Evolutionary conservation across 768 basidiomycete genomes (phyloP), one percentile per base, ranked within the genome.

Genomic region (Asterophora lycoperdoides): DNA sequence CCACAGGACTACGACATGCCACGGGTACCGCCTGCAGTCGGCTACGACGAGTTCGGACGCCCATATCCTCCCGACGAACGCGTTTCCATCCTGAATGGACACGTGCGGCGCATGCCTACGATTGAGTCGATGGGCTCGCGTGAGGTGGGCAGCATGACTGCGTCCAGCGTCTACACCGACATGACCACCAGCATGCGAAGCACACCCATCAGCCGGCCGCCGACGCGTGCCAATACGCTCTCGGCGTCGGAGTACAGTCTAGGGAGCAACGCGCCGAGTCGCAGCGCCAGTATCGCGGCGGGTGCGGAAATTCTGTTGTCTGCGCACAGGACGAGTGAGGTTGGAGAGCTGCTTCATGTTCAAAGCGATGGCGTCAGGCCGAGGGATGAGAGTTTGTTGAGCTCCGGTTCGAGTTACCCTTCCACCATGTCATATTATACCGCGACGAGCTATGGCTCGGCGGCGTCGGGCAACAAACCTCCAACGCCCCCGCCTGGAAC

Each of bases 111-210:
- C 33, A 88, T 90, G 87, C 82, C 86, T 15, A 89, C 88, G 23
- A 89, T 89, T 52, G 86, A 89, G 62, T 82, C 80, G 36, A 73
- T 89, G 63, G 86, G 85, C 34, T 85, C 83, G 14, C 74, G 78
- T 43, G 87, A 90, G 52, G 51, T 70, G 41, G 65, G 61, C 33
- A 68, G 66, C 51, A 61, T 68, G 42, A 39, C 48, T 41, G 55
- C 61, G n/a, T 62, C 62, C 5, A 59, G 56, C 33, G 53, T 33
- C 52, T 57, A 20, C 43, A 60, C 30, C 60, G 63, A 50, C 41
- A 56, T 49, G 54, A 53, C 51, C 46, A 49, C 33, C 47, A 63
- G 50, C 48, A 52, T 57, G 49, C 52, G 46, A 44, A 61, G 52
- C 44, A 48, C 55, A 17, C 56, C 61, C 7, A 49, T 61, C 1